Evolutionary conservation across 495 filamentous ascomycete species (phyloP), one percentile per base, ranked within the genome.

Genomic region (Penicillium desertorum): DNA sequence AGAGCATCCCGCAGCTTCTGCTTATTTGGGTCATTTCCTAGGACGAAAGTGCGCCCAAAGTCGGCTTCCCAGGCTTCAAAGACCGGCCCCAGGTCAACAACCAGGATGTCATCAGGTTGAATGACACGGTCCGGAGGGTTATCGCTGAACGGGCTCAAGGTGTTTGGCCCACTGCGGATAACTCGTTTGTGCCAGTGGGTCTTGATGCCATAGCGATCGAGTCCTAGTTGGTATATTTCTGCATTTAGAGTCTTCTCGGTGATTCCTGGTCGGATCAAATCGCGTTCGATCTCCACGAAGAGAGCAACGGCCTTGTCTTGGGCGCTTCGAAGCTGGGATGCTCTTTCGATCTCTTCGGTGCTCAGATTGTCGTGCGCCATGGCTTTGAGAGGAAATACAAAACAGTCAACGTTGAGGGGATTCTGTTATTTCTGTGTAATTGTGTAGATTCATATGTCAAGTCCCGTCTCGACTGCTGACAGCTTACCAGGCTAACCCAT

Each of bases 141-240:
- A 5, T 76, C 78, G 7, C 66, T 54, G 36, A 77, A 81, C 0
- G 78, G 78, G 10, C 60, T 53, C 2, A 80, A 41, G 0, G 78
- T 81, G 56, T 81, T 82, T 23, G 73, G 73, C 1, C 79, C 79
- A 44, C 76, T 79, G 12, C 79, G 71, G 43, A 81, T 71, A 1
- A 80, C 72, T 10, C 78, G 74, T 60, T 80, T 82, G 60, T 81
- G 78, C 78, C 79, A 81, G 27, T 79, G 75, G 4, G 74, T 80
- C 20, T 66, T 62, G 19, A 82, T 66, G 23, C 69, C 71, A 59
- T 76, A 69, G 10, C 71, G 74, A n/a, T 76, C 66, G 22, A 65
- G 59, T 14, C 76, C 78, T 0, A 82, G 67, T 39, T 73, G 60
- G 55, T 79, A 69, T 45, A 82, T 81, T 60, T 77, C 76, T 11